phyloP scores from a whole-genome alignment of 192 early-diverging fungal genomes.

The Coemansia javaensis region DNA sequence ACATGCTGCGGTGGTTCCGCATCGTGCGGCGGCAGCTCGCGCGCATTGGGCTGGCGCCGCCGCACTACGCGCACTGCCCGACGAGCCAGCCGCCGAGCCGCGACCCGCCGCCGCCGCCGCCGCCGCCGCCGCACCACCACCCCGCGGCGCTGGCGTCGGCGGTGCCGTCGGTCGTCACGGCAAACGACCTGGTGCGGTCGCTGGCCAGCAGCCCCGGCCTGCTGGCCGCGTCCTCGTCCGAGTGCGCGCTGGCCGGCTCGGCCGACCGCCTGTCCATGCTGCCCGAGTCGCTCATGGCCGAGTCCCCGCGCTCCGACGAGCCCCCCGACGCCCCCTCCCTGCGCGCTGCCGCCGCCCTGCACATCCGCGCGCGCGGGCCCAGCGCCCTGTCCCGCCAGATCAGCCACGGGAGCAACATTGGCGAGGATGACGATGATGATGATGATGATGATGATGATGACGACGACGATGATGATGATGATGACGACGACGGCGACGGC shows the following conservation, averaged over 20 bases:
- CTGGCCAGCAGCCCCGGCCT: not conserved
- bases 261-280: not conserved
- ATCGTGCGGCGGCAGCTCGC: conserved; percentile 24
- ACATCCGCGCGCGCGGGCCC: not conserved
- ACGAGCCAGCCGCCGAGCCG: conserved; percentile 16
- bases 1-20: conserved; percentile 46
- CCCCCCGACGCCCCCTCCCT: too few relatives aligned
- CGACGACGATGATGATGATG: too few relatives aligned
- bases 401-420: conserved; percentile 2
- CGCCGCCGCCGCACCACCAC: too few relatives aligned
- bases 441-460: too few relatives aligned
- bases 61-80: conserved; percentile 1
- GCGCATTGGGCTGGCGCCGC: conserved; percentile 16
- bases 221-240: not conserved
- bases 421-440: not conserved
- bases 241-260: not conserved
- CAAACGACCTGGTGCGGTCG: not conserved
- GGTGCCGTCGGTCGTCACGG: conserved; percentile 4
- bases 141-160: not conserved
- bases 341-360: not conserved
- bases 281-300: too few relatives aligned
- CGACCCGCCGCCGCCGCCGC: not conserved
- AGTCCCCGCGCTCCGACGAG: too few relatives aligned
- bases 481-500: too few relatives aligned
- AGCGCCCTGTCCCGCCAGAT: conserved; percentile 4